Conservation (phyloP, 2,329 filamentous ascomycete species). For the Colletotrichum eleusines region DNA sequence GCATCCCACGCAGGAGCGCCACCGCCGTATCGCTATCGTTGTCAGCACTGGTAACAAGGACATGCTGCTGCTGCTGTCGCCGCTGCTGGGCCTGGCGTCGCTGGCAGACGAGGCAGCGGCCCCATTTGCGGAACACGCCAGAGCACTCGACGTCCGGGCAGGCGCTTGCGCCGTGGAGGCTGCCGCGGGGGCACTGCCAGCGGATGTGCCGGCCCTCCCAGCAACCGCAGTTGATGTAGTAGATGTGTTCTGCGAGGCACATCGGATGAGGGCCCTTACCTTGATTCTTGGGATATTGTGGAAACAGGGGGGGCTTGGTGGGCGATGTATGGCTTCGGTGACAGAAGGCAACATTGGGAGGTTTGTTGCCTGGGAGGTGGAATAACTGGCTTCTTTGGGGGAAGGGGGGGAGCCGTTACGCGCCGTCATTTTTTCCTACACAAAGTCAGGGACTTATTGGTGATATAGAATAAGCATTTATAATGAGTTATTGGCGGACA, state of each 20-base stretch:
- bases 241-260: constrained; percentile 40
- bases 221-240: constrained; percentile 37
- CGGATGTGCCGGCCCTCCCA: constrained; percentile 30
- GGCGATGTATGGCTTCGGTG: not conserved
- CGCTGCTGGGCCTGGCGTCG: constrained; percentile 19
- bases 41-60: constrained; percentile 47
- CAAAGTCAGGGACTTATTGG: not conserved
- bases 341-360: not conserved
- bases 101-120: constrained; percentile 33
- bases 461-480: not conserved
- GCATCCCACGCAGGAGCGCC: constrained; percentile 5
- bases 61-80: not conserved
- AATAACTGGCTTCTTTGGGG: not conserved
- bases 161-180: not conserved
- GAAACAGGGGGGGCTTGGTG: not conserved
- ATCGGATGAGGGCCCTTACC: constrained; percentile 11
- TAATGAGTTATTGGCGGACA: not conserved
- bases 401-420: not conserved
- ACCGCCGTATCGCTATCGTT: constrained; percentile 19
- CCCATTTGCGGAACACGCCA: constrained; percentile 33
- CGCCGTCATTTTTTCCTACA: not conserved
- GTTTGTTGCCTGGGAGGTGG: not conserved
- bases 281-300: not conserved
- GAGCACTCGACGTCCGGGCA: constrained; percentile 21
- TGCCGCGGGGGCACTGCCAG: constrained; percentile 13